Conservation (phyloP, 2,329 filamentous ascomycete genomes). For the Cryphonectria japonica region DNA sequence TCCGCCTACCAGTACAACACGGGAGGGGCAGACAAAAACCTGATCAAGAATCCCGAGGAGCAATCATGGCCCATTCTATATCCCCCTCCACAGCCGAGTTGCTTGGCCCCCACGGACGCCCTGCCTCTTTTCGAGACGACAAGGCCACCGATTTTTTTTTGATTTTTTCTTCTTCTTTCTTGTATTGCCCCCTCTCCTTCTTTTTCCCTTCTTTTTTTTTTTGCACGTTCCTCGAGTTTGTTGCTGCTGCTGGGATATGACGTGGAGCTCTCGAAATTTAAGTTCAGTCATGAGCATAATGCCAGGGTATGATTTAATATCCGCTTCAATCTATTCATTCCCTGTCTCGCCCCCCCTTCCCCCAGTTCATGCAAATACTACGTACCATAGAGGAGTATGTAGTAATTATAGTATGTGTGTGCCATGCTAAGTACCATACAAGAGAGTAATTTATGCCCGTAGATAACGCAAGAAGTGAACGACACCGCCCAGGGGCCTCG, state of each 20-base stretch:
- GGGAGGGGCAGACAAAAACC: background rate
- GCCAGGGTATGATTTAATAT: slow-evolving; percentile 3
- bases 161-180: no score
- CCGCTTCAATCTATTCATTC: background rate
- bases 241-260: background rate
- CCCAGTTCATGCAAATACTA: background rate
- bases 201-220: background rate
- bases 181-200: background rate
- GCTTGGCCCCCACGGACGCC: background rate
- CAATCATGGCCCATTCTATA: background rate
- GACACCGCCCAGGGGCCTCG: background rate
- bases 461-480: background rate
- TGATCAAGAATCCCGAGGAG: background rate
- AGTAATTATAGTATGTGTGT: no score
- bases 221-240: no score
- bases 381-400: background rate
- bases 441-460: background rate
- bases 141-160: no score
- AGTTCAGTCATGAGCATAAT: slow-evolving; percentile 4
- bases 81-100: background rate
- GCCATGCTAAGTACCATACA: background rate
- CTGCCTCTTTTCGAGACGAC: background rate
- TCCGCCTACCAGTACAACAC: background rate
- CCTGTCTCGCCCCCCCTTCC: background rate
- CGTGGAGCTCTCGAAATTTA: slow-evolving; percentile 4